Conservation (phyloP, 208 protist genomes). For the Porcisia hertigi region DNA sequence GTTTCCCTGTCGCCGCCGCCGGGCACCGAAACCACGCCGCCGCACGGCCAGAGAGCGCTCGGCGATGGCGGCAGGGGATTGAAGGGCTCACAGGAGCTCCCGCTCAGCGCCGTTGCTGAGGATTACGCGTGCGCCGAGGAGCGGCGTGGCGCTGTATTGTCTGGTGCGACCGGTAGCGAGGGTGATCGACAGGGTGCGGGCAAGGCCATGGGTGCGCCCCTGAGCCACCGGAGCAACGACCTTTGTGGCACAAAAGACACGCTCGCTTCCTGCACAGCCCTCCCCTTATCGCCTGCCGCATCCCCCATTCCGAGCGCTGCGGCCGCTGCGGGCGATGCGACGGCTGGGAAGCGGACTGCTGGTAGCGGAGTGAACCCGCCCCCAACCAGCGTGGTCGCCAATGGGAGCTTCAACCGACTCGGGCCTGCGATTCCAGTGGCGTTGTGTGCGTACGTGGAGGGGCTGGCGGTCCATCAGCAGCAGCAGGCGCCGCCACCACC, state of each 20-base stretch:
- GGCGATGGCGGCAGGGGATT: neutral
- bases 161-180: neutral
- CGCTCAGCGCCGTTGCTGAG: neutral
- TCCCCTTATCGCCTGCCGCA: neutral
- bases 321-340: neutral
- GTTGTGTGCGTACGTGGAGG: slow-evolving; percentile 27
- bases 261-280: neutral
- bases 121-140: neutral
- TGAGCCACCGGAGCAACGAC: slow-evolving; percentile 7
- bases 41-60: neutral
- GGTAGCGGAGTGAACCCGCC: neutral
- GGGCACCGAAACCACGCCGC: neutral
- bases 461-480: slow-evolving; percentile 23
- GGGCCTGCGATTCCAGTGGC: slow-evolving; percentile 24
- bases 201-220: neutral
- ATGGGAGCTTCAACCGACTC: slow-evolving; percentile 22
- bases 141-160: neutral
- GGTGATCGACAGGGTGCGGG: neutral
- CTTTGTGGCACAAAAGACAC: neutral
- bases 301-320: neutral
- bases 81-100: neutral
- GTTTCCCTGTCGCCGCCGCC: neutral
- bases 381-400: slow-evolving; percentile 2
- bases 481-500: slow-evolving; percentile 32
- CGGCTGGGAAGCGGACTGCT: neutral